Percentiles rank a stretch among this genome's conserved stretches.
phyloP scores from a whole-genome alignment of 1,284 basidiomycete species.

The Leccinum subatratum region DNA sequence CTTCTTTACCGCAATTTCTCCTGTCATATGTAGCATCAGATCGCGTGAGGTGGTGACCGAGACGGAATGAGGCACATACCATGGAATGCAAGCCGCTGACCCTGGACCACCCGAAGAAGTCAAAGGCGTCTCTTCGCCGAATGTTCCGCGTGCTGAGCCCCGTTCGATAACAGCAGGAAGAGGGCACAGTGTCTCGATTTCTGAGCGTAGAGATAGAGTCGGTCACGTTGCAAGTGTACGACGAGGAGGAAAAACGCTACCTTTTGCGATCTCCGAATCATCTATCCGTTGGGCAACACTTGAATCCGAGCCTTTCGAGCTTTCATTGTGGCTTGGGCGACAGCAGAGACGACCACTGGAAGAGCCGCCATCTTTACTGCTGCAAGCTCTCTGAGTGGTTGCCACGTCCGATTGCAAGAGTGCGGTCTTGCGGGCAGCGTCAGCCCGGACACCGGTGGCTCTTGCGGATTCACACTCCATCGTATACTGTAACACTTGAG shows the following conservation, averaged over 20 bases:
- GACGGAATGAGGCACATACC: slow-evolving; percentile 7
- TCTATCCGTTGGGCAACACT: slow-evolving; percentile 2
- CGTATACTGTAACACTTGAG: slow-evolving; percentile 6
- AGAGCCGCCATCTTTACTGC: slow-evolving; percentile 9
- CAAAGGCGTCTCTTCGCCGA: neutral
- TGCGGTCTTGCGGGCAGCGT: slow-evolving; percentile 18
- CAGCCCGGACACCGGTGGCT: slow-evolving; percentile 21
- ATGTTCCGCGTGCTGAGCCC: neutral
- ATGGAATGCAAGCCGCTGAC: neutral
- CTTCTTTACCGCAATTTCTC: slow-evolving; percentile 3
- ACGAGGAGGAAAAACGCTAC: slow-evolving; percentile 5
- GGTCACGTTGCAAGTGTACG: neutral
- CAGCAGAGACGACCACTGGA: slow-evolving; percentile 3
- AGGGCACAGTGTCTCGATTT: slow-evolving; percentile 1
- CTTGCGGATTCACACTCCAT: slow-evolving; percentile 20
- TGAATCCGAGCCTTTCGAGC: neutral
- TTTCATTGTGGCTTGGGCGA: slow-evolving; percentile 9
- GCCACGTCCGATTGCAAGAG: slow-evolving; percentile 19
- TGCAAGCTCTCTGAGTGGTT: slow-evolving; percentile 11
- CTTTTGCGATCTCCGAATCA: slow-evolving; percentile 7
- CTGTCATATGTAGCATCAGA: slow-evolving; percentile 3
- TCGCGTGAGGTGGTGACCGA: neutral
- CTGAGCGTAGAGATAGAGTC: slow-evolving; percentile 3
- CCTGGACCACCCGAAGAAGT: neutral
- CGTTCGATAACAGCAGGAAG: slow-evolving; percentile 2